Evolutionary conservation across 1,284 basidiomycete genomes (phyloP), one percentile per base, ranked within the genome.

Genomic region (Cutaneotrichosporon cutaneum): DNA sequence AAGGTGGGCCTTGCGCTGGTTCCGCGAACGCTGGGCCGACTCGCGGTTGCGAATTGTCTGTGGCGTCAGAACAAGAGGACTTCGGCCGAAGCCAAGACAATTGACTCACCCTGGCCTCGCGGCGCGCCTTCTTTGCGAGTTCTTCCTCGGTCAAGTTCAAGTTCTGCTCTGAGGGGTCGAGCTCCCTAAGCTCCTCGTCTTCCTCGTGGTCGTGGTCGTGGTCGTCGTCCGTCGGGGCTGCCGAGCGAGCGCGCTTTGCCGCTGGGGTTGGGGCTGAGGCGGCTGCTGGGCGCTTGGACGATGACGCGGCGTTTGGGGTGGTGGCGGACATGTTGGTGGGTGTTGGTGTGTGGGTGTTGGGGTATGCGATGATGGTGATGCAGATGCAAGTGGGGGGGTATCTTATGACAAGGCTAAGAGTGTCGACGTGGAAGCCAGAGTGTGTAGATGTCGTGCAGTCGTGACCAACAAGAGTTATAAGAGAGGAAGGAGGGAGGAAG

Each of bases 1-100:
- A 14, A 80, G 68, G 64, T 80, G 76, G 0, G 72, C 71, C 70
- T 78, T 78, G 60, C 76, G 75, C 65, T 75, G 75, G 64, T 78
- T 78, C 16, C 76, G 71, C 21, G 74, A 76, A 8, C 76, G 71
- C 67, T 77, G 76, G 3, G 76, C 76, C 8, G 76, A 77, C 58
- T 77, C 74, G 55, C 76, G 67, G 51, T 77, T 77, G 7, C 76
- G 72, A 26, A 75, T 75, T 7, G 69, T 75, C 76, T 77, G 59
- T 11, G 18, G 13, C 9, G 54, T 56, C 6, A 58, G 44, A n/a
- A n/a, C n/a, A n/a, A n/a, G n/a, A n/a, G n/a, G n/a, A n/a, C 30
- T 14, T 18, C 42, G 26, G 27, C 18, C n/a, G 16, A 24, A 5
- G 50, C 22, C 16, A 33, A 54, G 21, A 22, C 51, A 27, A 54